Evolutionary conservation across 352 stramenopile species (phyloP).

Genomic region (Globisporangium paddicum): DNA sequence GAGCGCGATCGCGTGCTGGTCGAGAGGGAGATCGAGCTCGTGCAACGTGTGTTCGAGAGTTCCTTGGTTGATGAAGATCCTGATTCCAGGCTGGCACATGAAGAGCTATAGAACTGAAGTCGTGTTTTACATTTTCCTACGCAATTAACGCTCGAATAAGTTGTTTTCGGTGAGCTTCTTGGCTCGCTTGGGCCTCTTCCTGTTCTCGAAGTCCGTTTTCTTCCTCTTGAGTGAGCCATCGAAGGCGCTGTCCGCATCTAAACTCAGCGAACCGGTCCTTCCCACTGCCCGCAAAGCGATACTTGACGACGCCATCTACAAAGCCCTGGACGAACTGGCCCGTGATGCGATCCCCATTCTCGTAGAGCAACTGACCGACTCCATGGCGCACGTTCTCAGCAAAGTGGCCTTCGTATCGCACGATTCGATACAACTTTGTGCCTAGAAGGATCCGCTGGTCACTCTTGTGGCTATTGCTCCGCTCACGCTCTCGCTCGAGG

Average conservation of each 20-base stretch:
- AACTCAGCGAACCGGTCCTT: slow-evolving; percentile 36
- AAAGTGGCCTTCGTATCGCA: slow-evolving; percentile 53
- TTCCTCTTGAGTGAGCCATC: slow-evolving; percentile 49
- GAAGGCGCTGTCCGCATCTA: slow-evolving; percentile 25
- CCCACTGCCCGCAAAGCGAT: slow-evolving; percentile 28
- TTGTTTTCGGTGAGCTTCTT: slow-evolving; percentile 1
- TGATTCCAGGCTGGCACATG: background rate
- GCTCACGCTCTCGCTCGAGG: slow-evolving; percentile 25
- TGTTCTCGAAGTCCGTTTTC: slow-evolving; percentile 19
- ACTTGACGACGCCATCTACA: slow-evolving; percentile 34
- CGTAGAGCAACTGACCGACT: slow-evolving; percentile 36
- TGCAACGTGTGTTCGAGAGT: slow-evolving; percentile 1
- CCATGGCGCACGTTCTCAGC: slow-evolving; percentile 44
- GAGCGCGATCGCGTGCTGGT: slow-evolving; percentile 11
- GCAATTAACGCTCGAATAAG: slow-evolving; percentile 11
- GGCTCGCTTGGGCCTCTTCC: slow-evolving; percentile 8
- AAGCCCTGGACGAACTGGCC: slow-evolving; percentile 47
- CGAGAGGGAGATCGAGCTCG: slow-evolving; percentile 10
- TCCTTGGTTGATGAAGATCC: background rate
- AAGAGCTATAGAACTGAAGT: slow-evolving; percentile 13
- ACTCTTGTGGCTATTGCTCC: slow-evolving; percentile 3
- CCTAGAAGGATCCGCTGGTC: background rate
- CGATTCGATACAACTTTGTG: slow-evolving; percentile 39
- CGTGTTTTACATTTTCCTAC: background rate
- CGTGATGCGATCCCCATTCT: slow-evolving; percentile 48